Percentiles rank a stretch among this genome's conserved stretches.
phyloP scores from a whole-genome alignment of 2,329 filamentous ascomycete species.

The Tolypocladium ovalisporum region DNA sequence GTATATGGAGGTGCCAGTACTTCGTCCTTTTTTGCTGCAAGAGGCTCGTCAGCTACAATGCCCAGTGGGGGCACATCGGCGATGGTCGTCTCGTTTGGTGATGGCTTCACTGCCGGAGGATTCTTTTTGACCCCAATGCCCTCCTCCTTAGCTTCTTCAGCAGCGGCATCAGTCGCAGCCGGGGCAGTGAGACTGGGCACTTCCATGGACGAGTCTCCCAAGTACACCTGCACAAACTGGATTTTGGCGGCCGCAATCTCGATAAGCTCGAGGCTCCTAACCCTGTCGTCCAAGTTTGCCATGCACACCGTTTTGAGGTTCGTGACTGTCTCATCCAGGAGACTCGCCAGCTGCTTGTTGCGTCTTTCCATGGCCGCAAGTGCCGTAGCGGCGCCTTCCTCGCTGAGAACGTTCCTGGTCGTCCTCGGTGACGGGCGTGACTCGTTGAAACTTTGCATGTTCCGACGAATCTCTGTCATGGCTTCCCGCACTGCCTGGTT shows the following conservation, averaged over 20 bases:
- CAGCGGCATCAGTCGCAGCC: not conserved
- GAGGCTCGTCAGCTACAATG: not conserved
- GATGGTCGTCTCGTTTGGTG: not conserved
- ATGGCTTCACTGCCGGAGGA: not conserved
- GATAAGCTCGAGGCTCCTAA: constrained; percentile 39
- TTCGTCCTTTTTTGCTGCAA: not conserved
- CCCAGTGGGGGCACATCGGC: not conserved
- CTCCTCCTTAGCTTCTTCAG: not conserved
- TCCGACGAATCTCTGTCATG: constrained; percentile 67
- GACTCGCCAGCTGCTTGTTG: constrained; percentile 54
- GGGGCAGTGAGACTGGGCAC: constrained; percentile 19
- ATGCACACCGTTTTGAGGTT: constrained; percentile 51
- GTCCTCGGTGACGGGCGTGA: constrained; percentile 31
- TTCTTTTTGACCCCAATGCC: not conserved
- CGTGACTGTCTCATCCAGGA: constrained; percentile 57
- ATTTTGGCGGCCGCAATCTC: constrained; percentile 51
- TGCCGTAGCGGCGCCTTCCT: constrained; percentile 21
- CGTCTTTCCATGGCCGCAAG: constrained; percentile 48
- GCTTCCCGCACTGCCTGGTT: constrained; percentile 75
- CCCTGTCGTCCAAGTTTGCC: constrained; percentile 35
- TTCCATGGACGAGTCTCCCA: constrained; percentile 45
- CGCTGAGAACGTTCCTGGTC: constrained; percentile 22
- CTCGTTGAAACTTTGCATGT: constrained; percentile 58
- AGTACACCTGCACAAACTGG: constrained; percentile 52
- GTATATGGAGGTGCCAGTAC: not conserved